Conservation (phyloP, 2,329 filamentous ascomycete species). For the Colletotrichum liriopes region DNA sequence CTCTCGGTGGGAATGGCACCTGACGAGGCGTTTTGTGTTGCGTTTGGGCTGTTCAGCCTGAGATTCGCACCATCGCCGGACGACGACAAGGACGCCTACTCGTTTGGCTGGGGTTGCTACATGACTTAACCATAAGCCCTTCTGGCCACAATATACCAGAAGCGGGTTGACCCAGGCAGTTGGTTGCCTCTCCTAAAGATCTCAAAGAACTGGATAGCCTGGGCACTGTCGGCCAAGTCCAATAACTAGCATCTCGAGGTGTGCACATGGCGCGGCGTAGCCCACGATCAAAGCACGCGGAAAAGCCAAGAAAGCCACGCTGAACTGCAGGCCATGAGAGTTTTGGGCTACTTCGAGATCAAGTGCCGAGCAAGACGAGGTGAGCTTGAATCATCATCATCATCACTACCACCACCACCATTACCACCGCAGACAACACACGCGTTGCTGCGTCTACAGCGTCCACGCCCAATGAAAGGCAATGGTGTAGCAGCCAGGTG, state of each 20-base stretch:
- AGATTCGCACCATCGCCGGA: constrained; percentile 21
- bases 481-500: not conserved
- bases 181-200: not conserved
- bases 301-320: constrained; percentile 1
- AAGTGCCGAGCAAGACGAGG: not conserved
- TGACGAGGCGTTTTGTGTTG: constrained; percentile 11
- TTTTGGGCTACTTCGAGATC: not conserved
- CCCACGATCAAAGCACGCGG: not conserved
- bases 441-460: not conserved
- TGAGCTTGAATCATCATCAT: not conserved
- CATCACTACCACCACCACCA: not conserved
- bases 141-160: not conserved
- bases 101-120: not conserved
- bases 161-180: not conserved
- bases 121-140: not conserved
- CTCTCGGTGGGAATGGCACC: constrained; percentile 29
- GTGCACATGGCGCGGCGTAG: not conserved
- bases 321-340: not conserved
- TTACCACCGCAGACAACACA: not conserved
- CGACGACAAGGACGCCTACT: not conserved
- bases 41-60: constrained; percentile 4
- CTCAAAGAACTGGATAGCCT: not conserved
- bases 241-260: not conserved
- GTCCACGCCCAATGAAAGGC: not conserved
- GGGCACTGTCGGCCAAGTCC: not conserved